phyloP scores from a whole-genome alignment of 768 basidiomycete genomes.

The Phlebiopsis flavidoalba region DNA sequence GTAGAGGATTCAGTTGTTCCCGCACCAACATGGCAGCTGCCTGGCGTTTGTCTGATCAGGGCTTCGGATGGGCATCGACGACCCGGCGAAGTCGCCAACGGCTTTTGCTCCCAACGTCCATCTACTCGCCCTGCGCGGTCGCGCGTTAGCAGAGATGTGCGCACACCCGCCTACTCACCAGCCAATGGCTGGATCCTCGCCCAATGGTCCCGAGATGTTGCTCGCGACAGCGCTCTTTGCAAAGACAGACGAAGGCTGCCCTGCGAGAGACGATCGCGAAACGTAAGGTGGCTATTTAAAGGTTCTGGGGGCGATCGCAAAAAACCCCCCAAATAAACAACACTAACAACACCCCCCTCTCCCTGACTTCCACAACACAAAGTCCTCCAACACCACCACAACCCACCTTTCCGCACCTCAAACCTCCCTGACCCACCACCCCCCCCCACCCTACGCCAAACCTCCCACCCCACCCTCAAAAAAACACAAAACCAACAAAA shows the following conservation, averaged over 20 bases:
- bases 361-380: too few relatives aligned
- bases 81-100: not conserved
- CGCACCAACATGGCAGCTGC: not conserved
- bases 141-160: not conserved
- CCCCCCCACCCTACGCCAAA: too few relatives aligned
- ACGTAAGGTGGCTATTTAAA: slow-evolving; percentile 5
- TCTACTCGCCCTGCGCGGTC: not conserved
- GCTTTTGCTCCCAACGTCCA: not conserved
- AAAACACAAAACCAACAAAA: too few relatives aligned
- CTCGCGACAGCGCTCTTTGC: slow-evolving; percentile 1
- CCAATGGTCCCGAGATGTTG: slow-evolving; percentile 2
- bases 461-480: too few relatives aligned
- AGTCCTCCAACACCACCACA: too few relatives aligned
- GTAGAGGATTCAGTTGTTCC: not conserved
- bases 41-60: slow-evolving; percentile 1
- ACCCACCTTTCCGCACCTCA: too few relatives aligned
- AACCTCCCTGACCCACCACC: too few relatives aligned
- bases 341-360: too few relatives aligned
- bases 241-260: not conserved
- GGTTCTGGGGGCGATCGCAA: too few relatives aligned
- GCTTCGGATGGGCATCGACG: slow-evolving; percentile 2
- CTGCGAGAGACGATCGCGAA: not conserved
- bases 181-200: slow-evolving; percentile 13
- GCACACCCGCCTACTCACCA: not conserved
- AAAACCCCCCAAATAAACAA: too few relatives aligned